These are phyloP conservation scores for Prinsepia uniflora DNA, from an alignment of 306 rosid species.

Conservation along the genomic window DNA sequence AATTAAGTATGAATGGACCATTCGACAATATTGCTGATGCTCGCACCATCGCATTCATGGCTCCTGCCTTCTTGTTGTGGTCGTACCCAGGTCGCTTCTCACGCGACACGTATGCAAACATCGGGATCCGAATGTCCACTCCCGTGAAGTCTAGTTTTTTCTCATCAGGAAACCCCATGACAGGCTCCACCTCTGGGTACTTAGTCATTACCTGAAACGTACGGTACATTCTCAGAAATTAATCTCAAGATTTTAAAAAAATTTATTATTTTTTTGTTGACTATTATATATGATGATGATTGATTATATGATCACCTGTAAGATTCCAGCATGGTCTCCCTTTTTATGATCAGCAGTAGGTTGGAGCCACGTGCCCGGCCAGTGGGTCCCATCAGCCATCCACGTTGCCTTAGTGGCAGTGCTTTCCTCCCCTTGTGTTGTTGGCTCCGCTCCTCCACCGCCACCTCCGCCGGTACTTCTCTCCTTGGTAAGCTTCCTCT, in stretches of 20 bases:
- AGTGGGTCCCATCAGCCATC: slow-evolving; percentile 93
- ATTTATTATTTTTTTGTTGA: no score
- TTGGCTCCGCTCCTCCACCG: slow-evolving; percentile 47
- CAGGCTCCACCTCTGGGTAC: slow-evolving; percentile 60
- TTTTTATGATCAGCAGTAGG: slow-evolving; percentile 56
- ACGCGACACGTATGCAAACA: slow-evolving; percentile 83
- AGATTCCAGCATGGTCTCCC: slow-evolving; percentile 91
- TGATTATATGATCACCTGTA: slow-evolving; percentile 27
- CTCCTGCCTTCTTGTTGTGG: slow-evolving; percentile 91
- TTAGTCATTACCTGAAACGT: slow-evolving; percentile 63
- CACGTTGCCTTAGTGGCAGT: slow-evolving; percentile 56
- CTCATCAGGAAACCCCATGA: slow-evolving; percentile 58
- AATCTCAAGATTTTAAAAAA: no score
- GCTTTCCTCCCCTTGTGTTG: slow-evolving; percentile 15
- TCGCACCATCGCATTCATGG: slow-evolving; percentile 88
- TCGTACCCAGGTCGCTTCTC: slow-evolving; percentile 78
- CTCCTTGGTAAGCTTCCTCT: slow-evolving; percentile 45
- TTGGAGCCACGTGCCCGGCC: slow-evolving; percentile 77
- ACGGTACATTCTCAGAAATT: no score
- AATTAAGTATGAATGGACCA: slow-evolving; percentile 73
- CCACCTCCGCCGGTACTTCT: slow-evolving; percentile 24
- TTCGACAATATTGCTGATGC: slow-evolving; percentile 78
- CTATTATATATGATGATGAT: not conserved
- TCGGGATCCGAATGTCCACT: slow-evolving; percentile 66
- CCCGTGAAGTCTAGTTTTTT: slow-evolving; percentile 67